Evolutionary conservation across 2,329 filamentous ascomycete genomes (phyloP), one percentile per base, ranked within the genome.

Genomic region (Calonectria leucothoes): DNA sequence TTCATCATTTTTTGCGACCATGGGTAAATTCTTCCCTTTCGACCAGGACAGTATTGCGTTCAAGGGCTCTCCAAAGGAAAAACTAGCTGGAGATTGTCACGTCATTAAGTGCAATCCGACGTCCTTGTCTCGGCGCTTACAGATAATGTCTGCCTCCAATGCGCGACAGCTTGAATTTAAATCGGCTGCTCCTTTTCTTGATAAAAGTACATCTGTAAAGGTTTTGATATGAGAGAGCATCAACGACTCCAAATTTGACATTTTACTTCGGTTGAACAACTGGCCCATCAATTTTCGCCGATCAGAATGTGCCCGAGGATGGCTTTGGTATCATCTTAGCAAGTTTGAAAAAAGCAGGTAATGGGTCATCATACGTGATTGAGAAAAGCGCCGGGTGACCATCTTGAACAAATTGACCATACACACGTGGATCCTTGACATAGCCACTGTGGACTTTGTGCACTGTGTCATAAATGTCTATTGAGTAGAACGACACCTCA

Each of bases 261-360:
- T 77, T 35, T 81, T 82, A 11, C 74, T 81, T 25, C 78, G 69
- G 25, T 76, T 82, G 57, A 79, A 82, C 0, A 82, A 35, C 29
- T 81, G 81, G 0, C 79, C 80, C 75, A 82, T 81, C 3, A 82
- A 72, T 17, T 81, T 79, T 57, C 81, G 75, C 12, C 81, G 69
- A 48, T 81, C 79, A 4, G 80, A 64, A 67, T 82, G 81, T 10
- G 82, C 80, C 15, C 73, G 70, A 2, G 77, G 77, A 23, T 81
- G 55, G 11, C 74, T 31, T 78, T 79, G 10, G 25, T 2, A 11
- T 27, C 3, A 4, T 39, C 33, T 81, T 23, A 79, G 78, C 15
- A 2, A 2, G 17, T 17, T 75, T 8, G 5, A 37, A 4, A 29
- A 14, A 5, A 45, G 20, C n/a, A 27, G 1, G n/a, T 23, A 23